phyloP scores from a whole-genome alignment of 352 stramenopile species.

The Globisporangium sylvaticum region DNA sequence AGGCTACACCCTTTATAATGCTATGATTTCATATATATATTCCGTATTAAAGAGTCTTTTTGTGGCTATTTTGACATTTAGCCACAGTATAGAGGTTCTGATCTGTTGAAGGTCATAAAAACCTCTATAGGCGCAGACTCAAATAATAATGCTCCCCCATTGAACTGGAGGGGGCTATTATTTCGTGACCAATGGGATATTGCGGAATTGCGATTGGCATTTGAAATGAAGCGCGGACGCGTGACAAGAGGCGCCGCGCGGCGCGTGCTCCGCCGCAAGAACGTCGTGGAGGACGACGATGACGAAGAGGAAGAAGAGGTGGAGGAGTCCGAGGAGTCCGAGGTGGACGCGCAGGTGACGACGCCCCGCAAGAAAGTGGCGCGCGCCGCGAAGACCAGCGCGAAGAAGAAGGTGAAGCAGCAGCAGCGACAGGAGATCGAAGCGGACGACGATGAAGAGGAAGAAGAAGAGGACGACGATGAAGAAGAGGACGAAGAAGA shows the following conservation, averaged over 20 bases:
- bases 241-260: conserved; percentile 37
- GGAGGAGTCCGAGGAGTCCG: conserved; percentile 18
- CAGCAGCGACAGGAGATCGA: conserved; percentile 25
- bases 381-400: conserved; percentile 26
- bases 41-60: too few species aligned
- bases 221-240: conserved; percentile 55
- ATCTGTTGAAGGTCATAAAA: too few species aligned
- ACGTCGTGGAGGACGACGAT: conserved; percentile 44
- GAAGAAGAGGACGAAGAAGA: conserved; percentile 16
- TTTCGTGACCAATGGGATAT: neutral
- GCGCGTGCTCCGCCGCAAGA: conserved; percentile 64
- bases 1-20: too few species aligned
- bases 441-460: conserved; percentile 24
- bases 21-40: too few species aligned
- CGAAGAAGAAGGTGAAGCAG: conserved; percentile 25
- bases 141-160: too few species aligned
- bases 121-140: too few species aligned
- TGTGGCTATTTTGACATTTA: too few species aligned
- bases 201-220: neutral
- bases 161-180: too few species aligned
- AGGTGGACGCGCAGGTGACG: conserved; percentile 17
- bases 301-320: conserved; percentile 25
- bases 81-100: too few species aligned
- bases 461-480: conserved; percentile 19
- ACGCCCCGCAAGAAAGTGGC: conserved; percentile 34